phyloP scores from a whole-genome alignment of 208 protist species.

The Leishmania arabica region DNA sequence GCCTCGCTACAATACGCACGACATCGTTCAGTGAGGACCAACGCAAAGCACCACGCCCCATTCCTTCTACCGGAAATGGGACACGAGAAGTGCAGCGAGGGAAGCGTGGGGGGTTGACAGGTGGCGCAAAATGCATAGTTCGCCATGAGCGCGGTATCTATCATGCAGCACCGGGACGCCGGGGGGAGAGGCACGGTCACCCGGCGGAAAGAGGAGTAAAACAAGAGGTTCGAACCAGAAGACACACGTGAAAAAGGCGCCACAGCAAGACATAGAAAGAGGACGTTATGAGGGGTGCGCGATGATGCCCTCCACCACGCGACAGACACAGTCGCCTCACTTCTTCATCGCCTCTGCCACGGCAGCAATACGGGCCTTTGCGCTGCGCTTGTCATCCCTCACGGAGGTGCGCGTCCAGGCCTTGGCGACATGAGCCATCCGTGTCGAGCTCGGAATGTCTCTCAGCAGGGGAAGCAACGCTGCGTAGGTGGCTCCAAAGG shows the following conservation, averaged over 20 bases:
- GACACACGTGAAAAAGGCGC: neutral
- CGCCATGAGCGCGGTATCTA: neutral
- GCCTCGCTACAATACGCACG: neutral
- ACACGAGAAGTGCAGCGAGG: neutral
- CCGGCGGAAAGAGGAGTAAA: neutral
- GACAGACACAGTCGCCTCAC: neutral
- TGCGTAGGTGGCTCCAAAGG: conserved; percentile 41
- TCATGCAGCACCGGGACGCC: neutral
- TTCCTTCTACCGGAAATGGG: neutral
- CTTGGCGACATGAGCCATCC: conserved; percentile 37
- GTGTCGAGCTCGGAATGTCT: conserved; percentile 14
- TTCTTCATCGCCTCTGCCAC: conserved; percentile 34
- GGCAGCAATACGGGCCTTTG: conserved; percentile 35
- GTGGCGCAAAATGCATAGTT: neutral
- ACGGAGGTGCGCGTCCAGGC: conserved; percentile 32
- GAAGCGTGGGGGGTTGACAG: neutral
- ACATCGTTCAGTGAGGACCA: neutral
- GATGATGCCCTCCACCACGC: neutral
- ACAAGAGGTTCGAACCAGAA: neutral
- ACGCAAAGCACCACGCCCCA: neutral
- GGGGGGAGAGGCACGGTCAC: neutral
- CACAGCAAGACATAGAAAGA: neutral
- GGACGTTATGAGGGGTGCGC: neutral
- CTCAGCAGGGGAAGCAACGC: conserved; percentile 22
- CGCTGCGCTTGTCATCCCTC: conserved; percentile 28